phyloP scores from a whole-genome alignment of 73 alveolate genomes.

The Tetrahymena elliotti region DNA sequence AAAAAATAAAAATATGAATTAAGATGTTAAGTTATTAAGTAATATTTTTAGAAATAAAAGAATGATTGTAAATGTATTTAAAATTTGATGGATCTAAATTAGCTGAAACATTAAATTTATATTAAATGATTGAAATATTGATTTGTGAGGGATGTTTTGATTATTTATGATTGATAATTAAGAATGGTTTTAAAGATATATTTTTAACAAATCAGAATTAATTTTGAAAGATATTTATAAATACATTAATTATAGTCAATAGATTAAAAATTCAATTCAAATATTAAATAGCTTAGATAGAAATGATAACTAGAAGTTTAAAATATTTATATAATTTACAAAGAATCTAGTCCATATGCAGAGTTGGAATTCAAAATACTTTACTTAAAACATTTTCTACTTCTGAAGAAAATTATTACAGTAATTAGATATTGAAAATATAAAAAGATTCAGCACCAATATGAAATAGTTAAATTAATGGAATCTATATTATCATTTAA shows the following conservation, averaged over 20 bases:
- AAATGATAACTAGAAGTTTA: neutral
- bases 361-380: neutral
- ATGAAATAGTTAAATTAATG: neutral
- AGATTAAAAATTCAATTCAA: neutral
- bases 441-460: neutral
- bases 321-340: neutral
- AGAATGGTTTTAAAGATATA: neutral
- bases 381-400: neutral
- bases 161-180: neutral
- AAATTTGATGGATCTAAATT: neutral
- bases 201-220: neutral
- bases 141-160: too few species aligned
- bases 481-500: neutral
- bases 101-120: neutral
- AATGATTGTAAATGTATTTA: too few species aligned
- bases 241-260: neutral
- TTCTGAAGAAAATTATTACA: neutral
- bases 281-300: neutral
- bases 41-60: too few species aligned
- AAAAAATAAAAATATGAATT: too few species aligned
- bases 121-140: neutral
- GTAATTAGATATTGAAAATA: neutral
- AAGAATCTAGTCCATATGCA: neutral
- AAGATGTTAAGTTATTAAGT: neutral
- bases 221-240: neutral